These are phyloP conservation scores for Funneliformis mosseae DNA, from an alignment of 192 early-diverging fungal species.

Conservation along the genomic window DNA sequence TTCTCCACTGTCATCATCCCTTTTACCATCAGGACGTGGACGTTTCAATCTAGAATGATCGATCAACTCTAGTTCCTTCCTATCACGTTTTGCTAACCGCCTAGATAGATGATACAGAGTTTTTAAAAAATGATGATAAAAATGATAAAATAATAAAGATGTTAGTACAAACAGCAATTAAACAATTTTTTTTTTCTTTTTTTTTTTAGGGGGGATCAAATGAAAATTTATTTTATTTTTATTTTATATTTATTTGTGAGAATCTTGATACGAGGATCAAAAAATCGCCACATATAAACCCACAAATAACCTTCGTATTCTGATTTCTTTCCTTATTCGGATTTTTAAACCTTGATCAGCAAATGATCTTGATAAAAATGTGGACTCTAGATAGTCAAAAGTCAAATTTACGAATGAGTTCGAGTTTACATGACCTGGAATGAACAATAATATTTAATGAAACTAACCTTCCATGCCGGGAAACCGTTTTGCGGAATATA, in stretches of 20 bases:
- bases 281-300: constrained; percentile 4
- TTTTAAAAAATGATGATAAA: background rate
- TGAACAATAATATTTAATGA: background rate
- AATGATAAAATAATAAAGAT: background rate
- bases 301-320: constrained; percentile 42
- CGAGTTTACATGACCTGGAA: background rate
- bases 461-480: constrained; percentile 85
- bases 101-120: background rate
- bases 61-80: background rate
- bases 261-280: background rate
- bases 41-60: constrained; percentile 3
- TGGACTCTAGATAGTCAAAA: constrained; percentile 64
- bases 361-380: constrained; percentile 84
- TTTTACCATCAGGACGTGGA: background rate
- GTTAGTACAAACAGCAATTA: background rate
- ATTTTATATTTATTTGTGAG: too few relatives aligned
- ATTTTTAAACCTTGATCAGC: constrained; percentile 97
- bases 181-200: background rate
- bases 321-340: constrained; percentile 87
- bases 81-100: background rate
- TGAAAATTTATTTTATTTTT: too few relatives aligned
- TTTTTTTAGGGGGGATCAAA: too few relatives aligned
- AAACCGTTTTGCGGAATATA: constrained; percentile 94
- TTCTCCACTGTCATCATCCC: background rate
- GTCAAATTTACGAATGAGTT: background rate